Evolutionary conservation across 2,329 filamentous ascomycete species (phyloP).

Genomic region (Hypoxylon sp.): DNA sequence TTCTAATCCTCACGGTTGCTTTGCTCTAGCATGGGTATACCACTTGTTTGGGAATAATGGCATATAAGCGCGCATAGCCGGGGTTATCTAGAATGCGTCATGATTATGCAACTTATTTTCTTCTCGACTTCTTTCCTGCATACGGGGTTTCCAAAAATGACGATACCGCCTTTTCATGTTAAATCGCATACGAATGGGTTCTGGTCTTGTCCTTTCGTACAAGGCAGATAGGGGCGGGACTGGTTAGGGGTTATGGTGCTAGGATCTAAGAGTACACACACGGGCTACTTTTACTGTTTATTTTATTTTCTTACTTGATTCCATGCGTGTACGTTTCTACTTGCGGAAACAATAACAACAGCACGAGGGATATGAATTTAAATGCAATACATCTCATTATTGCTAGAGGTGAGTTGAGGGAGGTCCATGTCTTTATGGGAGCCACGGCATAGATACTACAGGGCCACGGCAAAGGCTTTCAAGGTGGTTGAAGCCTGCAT

Average conservation of each 20-base stretch:
- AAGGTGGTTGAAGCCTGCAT: not conserved
- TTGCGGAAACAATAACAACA: conserved; percentile 7
- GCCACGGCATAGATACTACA: conserved; percentile 23
- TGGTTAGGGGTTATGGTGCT: conserved; percentile 12
- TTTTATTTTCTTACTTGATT: not conserved
- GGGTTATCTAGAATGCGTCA: conserved; percentile 17
- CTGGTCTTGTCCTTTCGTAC: conserved; percentile 12
- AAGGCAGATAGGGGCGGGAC: conserved; percentile 3
- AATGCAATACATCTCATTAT: conserved; percentile 6
- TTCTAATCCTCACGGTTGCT: conserved; percentile 12
- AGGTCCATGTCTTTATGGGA: conserved; percentile 5
- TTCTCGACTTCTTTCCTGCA: conserved; percentile 10
- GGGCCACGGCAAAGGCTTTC: conserved; percentile 8
- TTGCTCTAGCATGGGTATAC: conserved; percentile 12
- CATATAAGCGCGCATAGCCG: conserved; percentile 15
- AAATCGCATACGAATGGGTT: conserved; percentile 15
- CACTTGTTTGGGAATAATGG: conserved; percentile 4
- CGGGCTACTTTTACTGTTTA: conserved; percentile 16
- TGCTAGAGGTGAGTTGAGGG: conserved; percentile 8
- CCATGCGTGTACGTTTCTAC: conserved; percentile 6
- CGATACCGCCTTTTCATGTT: conserved; percentile 1
- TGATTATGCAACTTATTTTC: conserved; percentile 8
- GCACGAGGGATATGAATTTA: conserved; percentile 6
- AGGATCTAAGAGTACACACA: conserved; percentile 28
- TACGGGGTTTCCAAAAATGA: conserved; percentile 7